Conservation (phyloP, 306 rosid species). For the Cyclanthera cordifolia region DNA sequence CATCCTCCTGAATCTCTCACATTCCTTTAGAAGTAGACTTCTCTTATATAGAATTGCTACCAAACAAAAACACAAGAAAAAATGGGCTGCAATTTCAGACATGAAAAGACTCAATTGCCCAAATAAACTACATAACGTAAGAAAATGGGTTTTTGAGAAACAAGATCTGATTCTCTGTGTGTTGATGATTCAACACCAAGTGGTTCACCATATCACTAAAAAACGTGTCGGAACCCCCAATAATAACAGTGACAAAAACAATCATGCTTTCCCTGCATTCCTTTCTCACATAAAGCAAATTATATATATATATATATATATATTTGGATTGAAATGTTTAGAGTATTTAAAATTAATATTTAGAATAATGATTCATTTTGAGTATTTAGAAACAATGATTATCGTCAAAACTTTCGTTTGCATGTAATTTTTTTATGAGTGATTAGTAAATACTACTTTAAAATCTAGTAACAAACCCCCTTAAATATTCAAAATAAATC, state of each 20-base stretch:
- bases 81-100: neutral
- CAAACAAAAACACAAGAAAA: too few species aligned
- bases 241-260: neutral
- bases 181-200: neutral
- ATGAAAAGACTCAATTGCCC: neutral
- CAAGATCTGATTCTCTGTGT: neutral
- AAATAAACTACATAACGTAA: too few species aligned
- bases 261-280: neutral
- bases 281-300: neutral
- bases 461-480: too few species aligned
- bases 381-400: too few species aligned
- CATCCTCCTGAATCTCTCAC: neutral
- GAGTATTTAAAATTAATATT: too few species aligned
- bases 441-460: too few species aligned
- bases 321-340: too few species aligned
- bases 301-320: too few species aligned
- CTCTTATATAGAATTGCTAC: neutral
- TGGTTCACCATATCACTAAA: neutral
- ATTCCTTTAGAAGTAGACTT: neutral
- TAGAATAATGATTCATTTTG: too few species aligned
- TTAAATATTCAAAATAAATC: too few species aligned
- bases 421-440: too few species aligned
- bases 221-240: slow-evolving; percentile 10
- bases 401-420: too few species aligned
- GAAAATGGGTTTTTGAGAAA: neutral